These are phyloP conservation scores for Scleromitrula shiraiana DNA, from an alignment of 2,329 filamentous ascomycete genomes.

Conservation along the genomic window DNA sequence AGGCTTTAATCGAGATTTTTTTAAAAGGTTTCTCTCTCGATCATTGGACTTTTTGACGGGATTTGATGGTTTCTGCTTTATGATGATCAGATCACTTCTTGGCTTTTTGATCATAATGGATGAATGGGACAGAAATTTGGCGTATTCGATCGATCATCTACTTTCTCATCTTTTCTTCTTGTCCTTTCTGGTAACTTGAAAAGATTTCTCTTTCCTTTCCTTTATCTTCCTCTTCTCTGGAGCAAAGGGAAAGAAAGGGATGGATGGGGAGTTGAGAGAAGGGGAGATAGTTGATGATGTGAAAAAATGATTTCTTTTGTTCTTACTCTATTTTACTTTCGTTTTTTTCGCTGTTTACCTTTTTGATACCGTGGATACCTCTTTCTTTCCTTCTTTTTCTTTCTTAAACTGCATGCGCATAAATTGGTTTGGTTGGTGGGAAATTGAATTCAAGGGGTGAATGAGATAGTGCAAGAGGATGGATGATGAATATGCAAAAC, in stretches of 20 bases:
- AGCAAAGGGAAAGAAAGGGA: not conserved
- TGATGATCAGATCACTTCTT: not conserved
- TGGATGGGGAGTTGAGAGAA: too few relatives aligned
- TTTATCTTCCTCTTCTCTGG: not conserved
- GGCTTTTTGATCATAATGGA: not conserved
- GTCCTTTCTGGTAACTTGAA: not conserved
- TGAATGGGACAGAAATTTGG: not conserved
- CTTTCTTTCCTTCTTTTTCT: too few relatives aligned
- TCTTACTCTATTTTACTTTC: too few relatives aligned
- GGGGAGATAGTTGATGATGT: too few relatives aligned
- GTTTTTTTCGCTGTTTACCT: too few relatives aligned
- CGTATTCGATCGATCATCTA: not conserved
- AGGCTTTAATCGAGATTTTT: constrained; percentile 6
- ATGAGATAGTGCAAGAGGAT: not conserved
- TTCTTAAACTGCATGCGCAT: too few relatives aligned
- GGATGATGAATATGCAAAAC: not conserved
- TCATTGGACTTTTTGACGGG: not conserved
- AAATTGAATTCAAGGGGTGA: too few relatives aligned
- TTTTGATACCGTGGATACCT: too few relatives aligned
- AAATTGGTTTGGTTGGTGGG: too few relatives aligned
- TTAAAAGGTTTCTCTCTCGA: not conserved
- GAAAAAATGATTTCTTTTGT: too few relatives aligned
- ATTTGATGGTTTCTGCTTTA: not conserved
- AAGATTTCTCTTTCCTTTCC: too few relatives aligned
- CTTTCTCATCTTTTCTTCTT: not conserved